A percentile compares a stretch with the other conserved stretches of the same genome.
phyloP scores from a whole-genome alignment of 768 basidiomycete species.

The Lyophyllum decastes region DNA sequence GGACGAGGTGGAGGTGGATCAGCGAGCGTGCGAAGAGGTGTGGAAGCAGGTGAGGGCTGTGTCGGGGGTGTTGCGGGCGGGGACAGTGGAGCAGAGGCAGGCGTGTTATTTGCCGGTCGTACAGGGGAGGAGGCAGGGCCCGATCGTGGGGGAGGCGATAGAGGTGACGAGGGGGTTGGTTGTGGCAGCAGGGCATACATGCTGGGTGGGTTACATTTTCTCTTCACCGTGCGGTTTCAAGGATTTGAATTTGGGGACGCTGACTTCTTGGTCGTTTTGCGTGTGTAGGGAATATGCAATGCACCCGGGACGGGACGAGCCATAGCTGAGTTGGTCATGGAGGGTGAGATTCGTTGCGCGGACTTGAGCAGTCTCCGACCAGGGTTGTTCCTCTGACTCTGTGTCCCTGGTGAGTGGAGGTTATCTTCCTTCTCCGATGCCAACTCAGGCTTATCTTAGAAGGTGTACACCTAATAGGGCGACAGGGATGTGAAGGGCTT shows the following conservation, averaged over 20 bases:
- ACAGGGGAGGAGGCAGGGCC: constrained; percentile 51
- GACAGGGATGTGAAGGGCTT: background rate
- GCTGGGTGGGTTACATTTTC: constrained; percentile 59
- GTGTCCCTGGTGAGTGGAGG: background rate
- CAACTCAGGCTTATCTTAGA: background rate
- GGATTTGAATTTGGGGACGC: background rate
- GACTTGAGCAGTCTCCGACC: constrained; percentile 51
- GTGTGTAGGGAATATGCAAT: constrained; percentile 69
- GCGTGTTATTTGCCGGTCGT: constrained; percentile 82
- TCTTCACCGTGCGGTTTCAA: background rate
- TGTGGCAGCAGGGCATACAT: constrained; percentile 78
- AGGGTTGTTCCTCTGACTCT: constrained; percentile 30
- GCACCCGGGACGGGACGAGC: constrained; percentile 82
- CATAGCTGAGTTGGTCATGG: constrained; percentile 70
- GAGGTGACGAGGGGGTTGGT: constrained; percentile 62
- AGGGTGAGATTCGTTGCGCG: constrained; percentile 61
- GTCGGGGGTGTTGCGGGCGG: constrained; percentile 56
- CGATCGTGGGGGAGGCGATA: constrained; percentile 68
- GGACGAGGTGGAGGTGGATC: constrained; percentile 68
- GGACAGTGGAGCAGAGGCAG: constrained; percentile 49
- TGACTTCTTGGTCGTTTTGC: constrained; percentile 8
- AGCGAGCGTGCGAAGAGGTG: constrained; percentile 55
- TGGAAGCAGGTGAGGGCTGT: constrained; percentile 60
- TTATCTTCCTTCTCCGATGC: background rate
- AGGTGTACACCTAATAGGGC: background rate